Evolutionary conservation across 2,329 filamentous ascomycete genomes (phyloP).

Genomic region (Gnomoniopsis smithogilvyi): DNA sequence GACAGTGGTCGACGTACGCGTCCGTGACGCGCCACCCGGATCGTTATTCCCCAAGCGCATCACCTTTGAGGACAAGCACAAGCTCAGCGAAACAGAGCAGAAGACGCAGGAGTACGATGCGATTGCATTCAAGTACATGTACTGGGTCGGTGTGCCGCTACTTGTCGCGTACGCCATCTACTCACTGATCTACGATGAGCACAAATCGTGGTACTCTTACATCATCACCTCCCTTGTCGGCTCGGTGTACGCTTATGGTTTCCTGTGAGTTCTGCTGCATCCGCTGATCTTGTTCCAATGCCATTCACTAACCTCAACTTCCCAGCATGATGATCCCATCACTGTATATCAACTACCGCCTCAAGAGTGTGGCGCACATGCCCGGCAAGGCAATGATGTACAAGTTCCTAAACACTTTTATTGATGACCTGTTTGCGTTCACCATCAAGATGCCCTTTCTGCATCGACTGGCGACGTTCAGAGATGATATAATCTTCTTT

Average conservation of each 20-base stretch:
- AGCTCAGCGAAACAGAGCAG: slow-evolving; percentile 89
- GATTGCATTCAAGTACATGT: slow-evolving; percentile 97
- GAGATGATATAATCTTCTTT: slow-evolving; percentile 98
- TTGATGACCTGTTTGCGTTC: slow-evolving; percentile 97
- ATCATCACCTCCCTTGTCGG: slow-evolving; percentile 93
- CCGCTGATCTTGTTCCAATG: too few species aligned
- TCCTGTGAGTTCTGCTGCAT: slow-evolving; percentile 49
- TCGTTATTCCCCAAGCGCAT: slow-evolving; percentile 76
- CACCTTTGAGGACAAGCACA: slow-evolving; percentile 93
- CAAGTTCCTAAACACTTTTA: slow-evolving; percentile 98
- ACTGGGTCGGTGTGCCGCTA: slow-evolving; percentile 84
- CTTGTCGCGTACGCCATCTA: slow-evolving; percentile 87
- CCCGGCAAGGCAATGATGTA: slow-evolving; percentile 94
- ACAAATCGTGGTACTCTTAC: slow-evolving; percentile 98
- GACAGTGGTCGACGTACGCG: slow-evolving; percentile 83
- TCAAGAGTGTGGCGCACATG: slow-evolving; percentile 96
- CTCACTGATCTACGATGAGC: slow-evolving; percentile 85
- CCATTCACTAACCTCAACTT: too few species aligned
- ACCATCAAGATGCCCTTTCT: slow-evolving; percentile 99
- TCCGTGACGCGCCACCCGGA: slow-evolving; percentile 65
- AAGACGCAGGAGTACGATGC: slow-evolving; percentile 98
- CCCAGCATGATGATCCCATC: slow-evolving; percentile 86
- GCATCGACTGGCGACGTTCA: slow-evolving; percentile 85
- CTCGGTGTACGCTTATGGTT: slow-evolving; percentile 95
- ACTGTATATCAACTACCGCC: slow-evolving; percentile 97